A percentile compares a stretch with the other conserved stretches of the same genome.
phyloP scores from a whole-genome alignment of 2,329 filamentous ascomycete species.

The Talaromyces sp. region DNA sequence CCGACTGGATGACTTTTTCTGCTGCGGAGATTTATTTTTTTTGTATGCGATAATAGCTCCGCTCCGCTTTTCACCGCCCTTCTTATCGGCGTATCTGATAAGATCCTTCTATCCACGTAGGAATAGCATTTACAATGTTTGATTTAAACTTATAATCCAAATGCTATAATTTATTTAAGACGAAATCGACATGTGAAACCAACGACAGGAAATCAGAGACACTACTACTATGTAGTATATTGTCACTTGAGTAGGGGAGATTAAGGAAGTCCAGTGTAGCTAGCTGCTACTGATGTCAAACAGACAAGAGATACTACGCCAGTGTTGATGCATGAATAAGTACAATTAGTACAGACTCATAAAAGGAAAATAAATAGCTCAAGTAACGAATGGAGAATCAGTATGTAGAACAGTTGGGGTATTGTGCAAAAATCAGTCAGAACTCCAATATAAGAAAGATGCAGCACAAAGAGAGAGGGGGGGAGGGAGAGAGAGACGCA shows the following conservation, averaged over 20 bases:
- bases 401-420: slow-evolving; percentile 15
- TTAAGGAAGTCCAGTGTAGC: background rate
- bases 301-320: background rate
- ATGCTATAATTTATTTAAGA: no score
- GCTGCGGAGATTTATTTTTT: slow-evolving; percentile 23
- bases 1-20: background rate
- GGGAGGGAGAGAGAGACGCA: background rate
- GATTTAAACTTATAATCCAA: no score
- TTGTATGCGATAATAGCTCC: slow-evolving; percentile 1
- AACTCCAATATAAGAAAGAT: slow-evolving; percentile 13
- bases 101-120: background rate
- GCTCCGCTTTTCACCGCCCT: slow-evolving; percentile 18
- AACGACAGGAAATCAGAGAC: background rate
- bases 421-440: slow-evolving; percentile 15
- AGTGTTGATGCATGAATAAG: slow-evolving; percentile 6
- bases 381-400: background rate
- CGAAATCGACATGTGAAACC: no score
- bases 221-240: background rate
- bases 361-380: background rate
- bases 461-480: background rate
- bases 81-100: slow-evolving; percentile 11
- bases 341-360: background rate
- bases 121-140: no score
- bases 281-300: background rate
- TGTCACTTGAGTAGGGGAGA: background rate